phyloP scores from a whole-genome alignment of 331 rosid species.

The Acacia pycnantha region DNA sequence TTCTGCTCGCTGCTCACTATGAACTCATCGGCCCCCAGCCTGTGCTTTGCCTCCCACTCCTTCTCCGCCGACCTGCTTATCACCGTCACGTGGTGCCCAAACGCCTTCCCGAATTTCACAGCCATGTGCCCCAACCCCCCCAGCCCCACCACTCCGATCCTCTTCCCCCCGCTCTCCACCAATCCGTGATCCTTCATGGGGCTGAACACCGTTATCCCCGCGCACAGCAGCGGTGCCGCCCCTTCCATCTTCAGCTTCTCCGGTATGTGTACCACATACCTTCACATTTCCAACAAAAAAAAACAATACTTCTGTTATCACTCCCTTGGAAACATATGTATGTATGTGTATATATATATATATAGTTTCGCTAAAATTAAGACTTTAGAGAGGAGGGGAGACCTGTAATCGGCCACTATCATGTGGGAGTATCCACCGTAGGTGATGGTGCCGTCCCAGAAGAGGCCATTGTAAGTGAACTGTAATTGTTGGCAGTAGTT shows the following conservation, averaged over 20 bases:
- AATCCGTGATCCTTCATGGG: constrained; percentile 61
- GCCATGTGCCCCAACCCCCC: constrained; percentile 84
- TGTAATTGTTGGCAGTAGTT: constrained; percentile 50
- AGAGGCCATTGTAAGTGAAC: constrained; percentile 54
- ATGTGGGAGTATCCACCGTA: constrained; percentile 65
- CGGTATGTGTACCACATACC: constrained; percentile 74
- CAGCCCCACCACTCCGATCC: constrained; percentile 70
- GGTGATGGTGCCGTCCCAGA: constrained; percentile 75
- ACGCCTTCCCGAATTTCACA: constrained; percentile 73
- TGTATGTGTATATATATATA: no score
- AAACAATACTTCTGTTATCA: not conserved
- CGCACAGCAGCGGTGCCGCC: constrained; percentile 66
- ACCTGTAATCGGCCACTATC: constrained; percentile 64
- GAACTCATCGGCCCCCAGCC: constrained; percentile 70
- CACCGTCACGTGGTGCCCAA: constrained; percentile 78
- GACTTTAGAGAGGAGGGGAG: not conserved
- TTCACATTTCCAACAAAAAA: not conserved
- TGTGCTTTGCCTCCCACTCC: constrained; percentile 55
- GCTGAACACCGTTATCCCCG: constrained; percentile 65
- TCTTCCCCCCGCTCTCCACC: constrained; percentile 41
- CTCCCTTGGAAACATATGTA: not conserved
- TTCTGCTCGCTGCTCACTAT: constrained; percentile 49
- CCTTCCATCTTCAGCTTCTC: constrained; percentile 58
- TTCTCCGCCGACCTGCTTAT: constrained; percentile 74
- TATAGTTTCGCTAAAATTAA: not conserved